These are phyloP conservation scores for Didymella glomerata DNA, from an alignment of 2,329 filamentous ascomycete genomes.

Conservation along the genomic window DNA sequence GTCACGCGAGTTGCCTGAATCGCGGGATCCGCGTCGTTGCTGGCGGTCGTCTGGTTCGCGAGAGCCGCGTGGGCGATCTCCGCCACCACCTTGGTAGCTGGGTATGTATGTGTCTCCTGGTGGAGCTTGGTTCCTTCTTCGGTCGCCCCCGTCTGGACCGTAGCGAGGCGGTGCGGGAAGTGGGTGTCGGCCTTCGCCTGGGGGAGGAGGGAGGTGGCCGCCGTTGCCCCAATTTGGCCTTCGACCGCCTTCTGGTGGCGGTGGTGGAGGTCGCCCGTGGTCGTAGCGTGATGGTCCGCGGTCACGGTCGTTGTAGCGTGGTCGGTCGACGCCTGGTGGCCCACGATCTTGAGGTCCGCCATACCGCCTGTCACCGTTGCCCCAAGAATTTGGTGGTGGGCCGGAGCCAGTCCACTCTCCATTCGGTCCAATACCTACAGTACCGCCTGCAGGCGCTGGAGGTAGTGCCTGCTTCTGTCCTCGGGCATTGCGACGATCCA, in stretches of 20 bases:
- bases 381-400: conserved; percentile 45
- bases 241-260: conserved; percentile 47
- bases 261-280: conserved; percentile 39
- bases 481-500: conserved; percentile 91
- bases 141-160: conserved; percentile 35
- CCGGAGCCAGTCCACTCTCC: conserved; percentile 65
- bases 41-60: conserved; percentile 48
- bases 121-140: conserved; percentile 35
- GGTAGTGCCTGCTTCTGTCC: conserved; percentile 84
- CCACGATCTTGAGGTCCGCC: conserved; percentile 51
- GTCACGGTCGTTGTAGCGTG: conserved; percentile 43
- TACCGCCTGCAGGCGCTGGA: conserved; percentile 89
- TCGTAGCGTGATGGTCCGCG: conserved; percentile 43
- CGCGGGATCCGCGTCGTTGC: conserved; percentile 41
- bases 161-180: conserved; percentile 49
- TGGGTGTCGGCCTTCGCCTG: conserved; percentile 47
- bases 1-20: conserved; percentile 49
- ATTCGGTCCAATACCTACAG: conserved; percentile 76
- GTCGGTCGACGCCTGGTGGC: conserved; percentile 50
- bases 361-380: conserved; percentile 47
- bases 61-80: conserved; percentile 38
- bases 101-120: conserved; percentile 57
- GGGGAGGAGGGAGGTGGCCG: conserved; percentile 45
- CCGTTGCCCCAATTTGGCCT: conserved; percentile 47
- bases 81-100: conserved; percentile 49